These are phyloP conservation scores for Aspergillus fijiensis DNA, from an alignment of 2,329 filamentous ascomycete genomes.

Conservation along the genomic window DNA sequence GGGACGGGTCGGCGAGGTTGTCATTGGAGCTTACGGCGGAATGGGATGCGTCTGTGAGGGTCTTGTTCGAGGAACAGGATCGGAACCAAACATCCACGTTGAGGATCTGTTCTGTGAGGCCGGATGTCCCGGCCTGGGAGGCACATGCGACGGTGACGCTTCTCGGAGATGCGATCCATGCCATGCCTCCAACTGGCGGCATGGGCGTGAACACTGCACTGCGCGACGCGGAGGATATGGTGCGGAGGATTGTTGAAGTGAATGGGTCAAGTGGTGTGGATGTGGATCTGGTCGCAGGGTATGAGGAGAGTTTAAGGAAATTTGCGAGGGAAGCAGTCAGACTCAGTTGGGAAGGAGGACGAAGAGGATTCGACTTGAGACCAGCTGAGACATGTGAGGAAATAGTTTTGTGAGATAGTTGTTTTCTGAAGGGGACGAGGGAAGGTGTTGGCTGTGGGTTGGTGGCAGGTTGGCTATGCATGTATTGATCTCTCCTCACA, in stretches of 20 bases:
- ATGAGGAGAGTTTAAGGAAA: constrained; percentile 21
- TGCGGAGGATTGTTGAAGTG: not conserved
- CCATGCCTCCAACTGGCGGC: constrained; percentile 49
- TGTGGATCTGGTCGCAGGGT: constrained; percentile 12
- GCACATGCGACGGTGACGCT: constrained; percentile 38
- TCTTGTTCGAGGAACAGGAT: constrained; percentile 3
- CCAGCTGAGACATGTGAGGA: constrained; percentile 22
- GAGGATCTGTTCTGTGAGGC: not conserved
- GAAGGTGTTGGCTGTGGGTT: not conserved
- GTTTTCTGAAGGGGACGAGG: not conserved
- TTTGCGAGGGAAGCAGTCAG: constrained; percentile 23
- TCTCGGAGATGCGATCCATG: constrained; percentile 48
- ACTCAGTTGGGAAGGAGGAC: constrained; percentile 23
- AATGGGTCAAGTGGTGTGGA: not conserved
- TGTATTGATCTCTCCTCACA: not conserved
- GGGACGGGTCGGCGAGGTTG: constrained; percentile 1
- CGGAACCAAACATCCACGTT: not conserved
- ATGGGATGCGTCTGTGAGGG: constrained; percentile 1
- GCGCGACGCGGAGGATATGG: constrained; percentile 1
- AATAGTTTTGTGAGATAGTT: not conserved
- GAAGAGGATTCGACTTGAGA: constrained; percentile 23
- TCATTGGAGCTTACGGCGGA: not conserved
- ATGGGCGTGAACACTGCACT: constrained; percentile 50
- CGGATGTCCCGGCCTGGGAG: constrained; percentile 3
- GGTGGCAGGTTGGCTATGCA: not conserved